These are phyloP conservation scores for Fonsecaea nubica DNA, from an alignment of 2,329 filamentous ascomycete species.

Conservation along the genomic window DNA sequence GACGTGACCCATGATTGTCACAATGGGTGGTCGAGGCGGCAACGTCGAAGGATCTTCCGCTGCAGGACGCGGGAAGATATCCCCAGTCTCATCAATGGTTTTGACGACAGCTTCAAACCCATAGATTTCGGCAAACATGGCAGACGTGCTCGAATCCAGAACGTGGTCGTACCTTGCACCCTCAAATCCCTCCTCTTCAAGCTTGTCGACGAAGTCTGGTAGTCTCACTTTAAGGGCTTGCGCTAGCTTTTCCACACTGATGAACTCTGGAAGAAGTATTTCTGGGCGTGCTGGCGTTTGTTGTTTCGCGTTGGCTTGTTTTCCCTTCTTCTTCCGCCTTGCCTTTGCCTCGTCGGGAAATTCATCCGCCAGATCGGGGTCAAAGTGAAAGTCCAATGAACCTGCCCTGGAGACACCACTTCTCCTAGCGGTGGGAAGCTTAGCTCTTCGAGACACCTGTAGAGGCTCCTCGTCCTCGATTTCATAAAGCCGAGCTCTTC, in stretches of 20 bases:
- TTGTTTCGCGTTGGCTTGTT: conserved; percentile 50
- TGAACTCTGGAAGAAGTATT: conserved; percentile 86
- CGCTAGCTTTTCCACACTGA: conserved; percentile 84
- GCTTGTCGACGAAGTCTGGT: conserved; percentile 73
- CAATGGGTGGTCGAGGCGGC: conserved; percentile 82
- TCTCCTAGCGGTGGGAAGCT: conserved; percentile 12
- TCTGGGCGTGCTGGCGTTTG: conserved; percentile 58
- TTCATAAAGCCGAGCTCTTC: conserved; percentile 35
- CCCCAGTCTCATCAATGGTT: conserved; percentile 64
- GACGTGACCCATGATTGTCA: conserved; percentile 99
- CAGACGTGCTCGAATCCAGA: conserved; percentile 87
- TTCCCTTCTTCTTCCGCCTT: conserved; percentile 40
- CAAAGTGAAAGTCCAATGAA: conserved; percentile 31
- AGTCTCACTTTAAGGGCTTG: conserved; percentile 73
- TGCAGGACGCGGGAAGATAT: conserved; percentile 73
- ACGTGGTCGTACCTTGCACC: conserved; percentile 82
- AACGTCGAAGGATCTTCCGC: conserved; percentile 71
- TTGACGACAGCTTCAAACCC: conserved; percentile 86
- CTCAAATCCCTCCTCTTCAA: conserved; percentile 88
- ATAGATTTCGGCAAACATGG: conserved; percentile 88
- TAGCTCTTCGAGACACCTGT: conserved; percentile 9
- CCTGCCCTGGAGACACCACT: conserved; percentile 17
- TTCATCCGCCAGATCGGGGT: conserved; percentile 48
- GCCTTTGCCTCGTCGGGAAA: conserved; percentile 42
- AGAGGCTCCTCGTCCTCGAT: conserved; percentile 28